A percentile compares a stretch with the other conserved stretches of the same genome.
These are phyloP conservation scores for Aspergillus sp. DNA, from an alignment of 2,329 filamentous ascomycete genomes.

Conservation along the genomic window DNA sequence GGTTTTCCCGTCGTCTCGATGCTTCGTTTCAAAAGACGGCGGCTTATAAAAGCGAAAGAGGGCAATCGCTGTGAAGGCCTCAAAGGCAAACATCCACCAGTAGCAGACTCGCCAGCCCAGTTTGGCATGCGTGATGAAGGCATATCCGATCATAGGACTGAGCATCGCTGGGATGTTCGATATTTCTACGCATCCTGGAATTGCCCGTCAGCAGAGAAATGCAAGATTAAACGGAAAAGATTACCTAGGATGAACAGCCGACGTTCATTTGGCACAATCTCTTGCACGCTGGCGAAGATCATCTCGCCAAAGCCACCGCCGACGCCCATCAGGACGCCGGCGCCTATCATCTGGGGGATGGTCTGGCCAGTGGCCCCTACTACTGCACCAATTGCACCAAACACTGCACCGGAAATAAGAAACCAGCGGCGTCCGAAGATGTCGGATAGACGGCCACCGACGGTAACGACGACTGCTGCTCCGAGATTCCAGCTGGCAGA, in stretches of 20 bases:
- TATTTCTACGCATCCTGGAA: not conserved
- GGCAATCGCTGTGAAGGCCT: not conserved
- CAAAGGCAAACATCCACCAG: conserved; percentile 2
- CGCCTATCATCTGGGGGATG: not conserved
- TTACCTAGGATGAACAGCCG: not conserved
- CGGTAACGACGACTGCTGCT: conserved; percentile 1
- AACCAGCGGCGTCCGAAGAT: conserved; percentile 7
- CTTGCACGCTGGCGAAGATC: not conserved
- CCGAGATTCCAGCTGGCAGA: conserved; percentile 3
- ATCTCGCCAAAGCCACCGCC: not conserved
- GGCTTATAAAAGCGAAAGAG: not conserved
- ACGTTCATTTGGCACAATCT: not conserved
- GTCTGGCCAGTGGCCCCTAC: not conserved
- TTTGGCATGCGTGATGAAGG: not conserved
- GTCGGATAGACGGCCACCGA: conserved; percentile 3
- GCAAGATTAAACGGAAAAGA: too few relatives aligned
- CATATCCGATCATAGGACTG: conserved; percentile 1
- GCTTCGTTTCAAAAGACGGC: not conserved
- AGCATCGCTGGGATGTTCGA: not conserved
- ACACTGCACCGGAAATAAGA: not conserved
- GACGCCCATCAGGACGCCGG: not conserved
- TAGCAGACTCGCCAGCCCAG: not conserved
- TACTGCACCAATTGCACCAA: not conserved
- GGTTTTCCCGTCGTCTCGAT: not conserved
- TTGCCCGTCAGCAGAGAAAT: not conserved